A percentile compares a stretch with the other conserved stretches of the same genome.
Conservation (phyloP, 2,329 filamentous ascomycete species). For the Trichoderma citrinoviride region DNA sequence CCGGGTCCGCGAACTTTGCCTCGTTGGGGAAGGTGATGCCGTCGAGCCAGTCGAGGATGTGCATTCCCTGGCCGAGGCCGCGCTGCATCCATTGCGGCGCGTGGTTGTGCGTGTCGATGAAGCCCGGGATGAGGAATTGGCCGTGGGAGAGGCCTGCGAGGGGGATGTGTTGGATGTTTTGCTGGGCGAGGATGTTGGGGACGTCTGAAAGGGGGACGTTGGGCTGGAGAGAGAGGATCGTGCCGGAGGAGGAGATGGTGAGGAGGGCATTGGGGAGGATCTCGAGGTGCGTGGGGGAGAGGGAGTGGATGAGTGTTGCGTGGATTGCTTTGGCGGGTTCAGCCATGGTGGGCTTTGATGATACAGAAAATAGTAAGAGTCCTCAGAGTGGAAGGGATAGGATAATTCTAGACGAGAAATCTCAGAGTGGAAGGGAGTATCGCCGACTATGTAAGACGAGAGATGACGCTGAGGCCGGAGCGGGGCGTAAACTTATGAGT, state of each 20-base stretch:
- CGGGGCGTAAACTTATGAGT: not conserved
- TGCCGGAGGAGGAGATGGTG: slow-evolving; percentile 28
- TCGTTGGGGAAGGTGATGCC: slow-evolving; percentile 64
- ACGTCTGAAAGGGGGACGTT: slow-evolving; percentile 23
- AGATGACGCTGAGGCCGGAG: slow-evolving; percentile 8
- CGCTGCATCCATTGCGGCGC: slow-evolving; percentile 56
- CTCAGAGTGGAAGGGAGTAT: too few relatives aligned
- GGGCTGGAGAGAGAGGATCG: slow-evolving; percentile 29
- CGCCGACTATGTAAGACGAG: too few relatives aligned
- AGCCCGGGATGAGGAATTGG: slow-evolving; percentile 57
- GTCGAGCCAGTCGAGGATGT: slow-evolving; percentile 62
- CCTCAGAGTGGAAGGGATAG: too few relatives aligned
- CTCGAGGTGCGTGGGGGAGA: slow-evolving; percentile 33
- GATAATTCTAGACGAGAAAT: too few relatives aligned
- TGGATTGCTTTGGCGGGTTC: slow-evolving; percentile 29
- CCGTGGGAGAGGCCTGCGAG: slow-evolving; percentile 35
- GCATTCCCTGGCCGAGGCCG: slow-evolving; percentile 49
- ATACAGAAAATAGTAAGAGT: not conserved
- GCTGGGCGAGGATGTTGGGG: slow-evolving; percentile 20
- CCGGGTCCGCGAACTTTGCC: slow-evolving; percentile 54
- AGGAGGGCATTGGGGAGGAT: slow-evolving; percentile 42
- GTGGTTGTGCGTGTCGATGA: slow-evolving; percentile 68
- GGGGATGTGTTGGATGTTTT: slow-evolving; percentile 9
- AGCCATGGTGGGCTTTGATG: not conserved
- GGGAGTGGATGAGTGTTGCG: slow-evolving; percentile 44